Evolutionary conservation across 2,329 filamentous ascomycete species (phyloP), one percentile per base, ranked within the genome.

Genomic region (Dendryphion nanum): DNA sequence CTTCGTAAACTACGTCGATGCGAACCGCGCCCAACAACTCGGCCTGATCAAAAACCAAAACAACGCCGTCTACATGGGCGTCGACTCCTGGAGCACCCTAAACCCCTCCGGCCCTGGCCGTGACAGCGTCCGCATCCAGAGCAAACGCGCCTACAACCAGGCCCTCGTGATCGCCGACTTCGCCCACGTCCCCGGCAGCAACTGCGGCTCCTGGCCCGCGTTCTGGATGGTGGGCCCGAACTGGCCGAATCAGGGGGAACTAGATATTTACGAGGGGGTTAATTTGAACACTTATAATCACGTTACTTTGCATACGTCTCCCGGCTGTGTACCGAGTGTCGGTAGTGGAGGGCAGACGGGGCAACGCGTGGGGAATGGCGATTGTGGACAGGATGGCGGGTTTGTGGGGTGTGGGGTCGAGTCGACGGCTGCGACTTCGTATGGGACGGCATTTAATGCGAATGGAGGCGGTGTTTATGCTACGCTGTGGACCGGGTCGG

Each of bases 401-500:
- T 65, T 46, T 45, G 48, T 48, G 12, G 64, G 64, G 23, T 67
- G 64, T 31, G 56, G 59, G 13, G 53, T 64, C 16, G 14, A 45
- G 4, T 57, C 55, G 32, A 51, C 45, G 26, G 50, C 38, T 18
- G 42, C 57, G 2, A 57, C 53, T 16, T 58, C 61, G 3, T 68
- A 62, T 37, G 67, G 67, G 13, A 62, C 59, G 2, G 52, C 56
- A 1, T 69, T 70, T 50, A 69, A 70, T 33, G 54, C 53, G 13
- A 63, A 60, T 16, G 67, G 66, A 7, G 70, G 70, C 24, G 70
- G 69, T 18, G 64, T 72, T 1, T 73, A 70, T 37, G 69, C 66
- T 7, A 56, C 64, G 3, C 57, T 67, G 12, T 71, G 71, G 59
- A 70, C 63, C 1, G 49, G 51, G 16, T 59, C 64, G 4, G 65